Evolutionary conservation across 2,329 filamentous ascomycete genomes (phyloP), one percentile per base, ranked within the genome.

Genomic region (Microsporum ferrugineum): DNA sequence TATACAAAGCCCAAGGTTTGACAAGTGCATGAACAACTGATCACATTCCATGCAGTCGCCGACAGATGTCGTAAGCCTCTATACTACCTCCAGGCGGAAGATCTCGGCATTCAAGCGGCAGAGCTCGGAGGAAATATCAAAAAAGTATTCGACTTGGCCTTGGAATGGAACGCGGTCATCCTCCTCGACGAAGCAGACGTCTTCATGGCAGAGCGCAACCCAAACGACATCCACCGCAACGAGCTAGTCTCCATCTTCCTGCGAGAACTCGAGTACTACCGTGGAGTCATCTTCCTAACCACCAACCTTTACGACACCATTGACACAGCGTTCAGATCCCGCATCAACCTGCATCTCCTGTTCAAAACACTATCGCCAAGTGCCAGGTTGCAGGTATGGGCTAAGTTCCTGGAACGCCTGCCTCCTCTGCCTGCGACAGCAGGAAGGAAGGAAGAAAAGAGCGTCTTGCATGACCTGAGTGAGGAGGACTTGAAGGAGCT

Each of bases 291-390:
- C 31, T 71, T 72, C 63, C 63, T 71, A 1, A 71, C 69, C 14
- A 71, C 68, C 4, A 72, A 72, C 39, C 68, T 70, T 23, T 66
- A 67, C 39, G 62, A 66, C n/a, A 68, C 66, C 43, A 72, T 73
- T 59, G 70, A 73, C 61, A 62, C 59, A 1, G 71, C 71, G 2
- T 73, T 73, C 68, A 72, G 75, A 56, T 78, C 77, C 60, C 73
- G 78, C 17, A 75, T 80, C 56, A 77, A 76, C 66, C 67, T 81
- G 61, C 76, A 80, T 65, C 70, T 81, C 34, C 69, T 77, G 31
- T 80, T 80, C 71, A 67, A 70, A 29, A 63, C 73, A 2, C 72
- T 82, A 14, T 65, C 66, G 2, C 64, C 67, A 2, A 71, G 74
- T 8, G 74, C 77, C 1, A 71, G 78, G 33, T 68, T 69, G 58